Evolutionary conservation across 116 monocot species (phyloP).

Genomic region (Posidonia oceanica): DNA sequence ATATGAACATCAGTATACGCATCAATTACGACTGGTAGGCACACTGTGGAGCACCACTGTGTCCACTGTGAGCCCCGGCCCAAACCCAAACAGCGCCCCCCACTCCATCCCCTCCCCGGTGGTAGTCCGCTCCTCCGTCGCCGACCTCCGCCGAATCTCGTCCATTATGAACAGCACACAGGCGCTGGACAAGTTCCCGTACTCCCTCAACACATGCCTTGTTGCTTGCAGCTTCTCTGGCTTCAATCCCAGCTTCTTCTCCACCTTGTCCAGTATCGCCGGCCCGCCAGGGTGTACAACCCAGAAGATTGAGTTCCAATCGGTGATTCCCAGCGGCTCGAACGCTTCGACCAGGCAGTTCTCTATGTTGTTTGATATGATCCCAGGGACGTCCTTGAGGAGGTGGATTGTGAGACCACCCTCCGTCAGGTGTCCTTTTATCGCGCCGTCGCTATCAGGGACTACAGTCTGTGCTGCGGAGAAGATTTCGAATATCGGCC

Average conservation of each 20-base stretch:
- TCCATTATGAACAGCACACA: conserved; percentile 23
- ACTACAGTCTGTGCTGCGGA: too few species aligned
- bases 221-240: conserved; percentile 13
- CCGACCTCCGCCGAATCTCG: conserved; percentile 15
- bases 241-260: conserved; percentile 12
- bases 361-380: conserved; percentile 19
- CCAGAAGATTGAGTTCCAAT: conserved; percentile 25
- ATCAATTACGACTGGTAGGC: too few species aligned
- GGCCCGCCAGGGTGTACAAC: conserved; percentile 17
- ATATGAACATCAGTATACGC: too few species aligned
- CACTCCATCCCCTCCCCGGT: too few species aligned
- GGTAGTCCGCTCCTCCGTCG: neutral
- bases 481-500: too few species aligned
- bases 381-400: neutral
- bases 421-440: too few species aligned
- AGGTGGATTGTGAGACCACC: too few species aligned
- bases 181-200: conserved; percentile 21
- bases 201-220: conserved; percentile 16
- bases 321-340: conserved; percentile 9
- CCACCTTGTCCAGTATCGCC: conserved; percentile 17
- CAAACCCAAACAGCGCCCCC: too few species aligned
- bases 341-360: conserved; percentile 10
- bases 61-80: too few species aligned
- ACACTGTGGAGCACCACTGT: too few species aligned
- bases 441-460: too few species aligned